Evolutionary conservation across 106 monocot genomes (phyloP), one percentile per base, ranked within the genome.

Genomic region (Acanthochlamys bracteata): DNA sequence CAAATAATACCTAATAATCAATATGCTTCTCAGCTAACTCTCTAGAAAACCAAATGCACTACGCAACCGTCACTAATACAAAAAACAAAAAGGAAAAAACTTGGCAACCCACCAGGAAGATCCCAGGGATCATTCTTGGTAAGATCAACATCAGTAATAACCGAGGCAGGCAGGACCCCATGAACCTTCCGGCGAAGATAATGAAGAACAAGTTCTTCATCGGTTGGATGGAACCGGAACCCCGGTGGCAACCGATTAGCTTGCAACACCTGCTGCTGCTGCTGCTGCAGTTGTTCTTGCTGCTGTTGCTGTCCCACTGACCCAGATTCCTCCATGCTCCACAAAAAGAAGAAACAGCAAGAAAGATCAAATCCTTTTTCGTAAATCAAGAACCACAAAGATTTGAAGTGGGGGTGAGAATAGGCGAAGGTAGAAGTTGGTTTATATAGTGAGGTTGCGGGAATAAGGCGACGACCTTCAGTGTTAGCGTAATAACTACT

Each of bases 141-240:
- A 73, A 89, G 75, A 57, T 79, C 71, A 63, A 88, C 74, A 43
- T 85, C 93, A 16, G 88, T 85, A 53, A 93, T 93, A 62, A 93
- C 63, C 45, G 63, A 41, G 24, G 93, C 85, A 0, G 93, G 89
- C 72, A 85, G 61, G 51, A 49, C 75, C 33, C 75, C 77, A 45
- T 78, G 74, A 53, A 68, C 82, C 74, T 89, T 89, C 75, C 84
- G 76, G 61, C 69, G 63, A 42, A 93, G 80, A 73, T 93, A 93
- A 65, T 85, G 82, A 19, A 85, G 62, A 4, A 93, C 69, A 6
- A 93, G 88, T 75, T 93, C 93, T 42, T 89, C 88, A 11, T 93
- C 93, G 0, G 88, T 89, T 0, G 93, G 93, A 63, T 85, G 88
- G 68, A 93, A 93, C 43, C 93, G 60, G 64, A 93, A 93, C 20